Evolutionary conservation across 352 stramenopile genomes (phyloP).

Genomic region (Globisporangium uncinulatum): DNA sequence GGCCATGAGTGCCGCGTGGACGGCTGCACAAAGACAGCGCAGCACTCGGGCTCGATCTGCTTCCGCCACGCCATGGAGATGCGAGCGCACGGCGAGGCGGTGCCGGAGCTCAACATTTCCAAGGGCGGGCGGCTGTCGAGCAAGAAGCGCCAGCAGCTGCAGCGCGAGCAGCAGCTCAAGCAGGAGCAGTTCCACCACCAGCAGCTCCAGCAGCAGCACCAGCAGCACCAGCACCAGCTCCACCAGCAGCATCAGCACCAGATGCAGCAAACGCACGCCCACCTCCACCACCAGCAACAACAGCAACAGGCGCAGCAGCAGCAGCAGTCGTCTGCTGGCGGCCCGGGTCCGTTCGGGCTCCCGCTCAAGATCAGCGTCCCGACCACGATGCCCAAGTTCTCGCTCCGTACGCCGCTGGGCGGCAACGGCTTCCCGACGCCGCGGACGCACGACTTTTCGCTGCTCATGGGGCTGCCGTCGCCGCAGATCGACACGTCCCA

Average conservation of each 20-base stretch:
- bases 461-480: constrained; percentile 60
- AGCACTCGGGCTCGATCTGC: constrained; percentile 72
- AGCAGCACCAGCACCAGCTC: constrained; percentile 24
- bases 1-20: constrained; percentile 33
- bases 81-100: constrained; percentile 57
- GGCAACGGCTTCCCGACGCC: constrained; percentile 61
- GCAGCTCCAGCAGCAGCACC: constrained; percentile 56
- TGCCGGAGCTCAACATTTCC: constrained; percentile 72
- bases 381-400: constrained; percentile 64
- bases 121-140: constrained; percentile 63
- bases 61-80: constrained; percentile 77
- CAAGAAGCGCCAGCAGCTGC: constrained; percentile 69
- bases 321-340: constrained; percentile 11
- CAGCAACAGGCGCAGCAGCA: constrained; percentile 17
- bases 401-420: constrained; percentile 48
- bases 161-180: constrained; percentile 64
- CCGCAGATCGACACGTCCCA: constrained; percentile 75
- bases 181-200: constrained; percentile 75
- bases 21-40: constrained; percentile 42
- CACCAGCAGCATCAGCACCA: constrained; percentile 23
- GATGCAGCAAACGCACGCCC: constrained; percentile 8
- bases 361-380: constrained; percentile 73
- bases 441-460: constrained; percentile 59
- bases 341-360: constrained; percentile 46
- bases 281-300: constrained; percentile 10